phyloP scores from a whole-genome alignment of 164 flowering plant genomes.

The Echeveria elegans region DNA sequence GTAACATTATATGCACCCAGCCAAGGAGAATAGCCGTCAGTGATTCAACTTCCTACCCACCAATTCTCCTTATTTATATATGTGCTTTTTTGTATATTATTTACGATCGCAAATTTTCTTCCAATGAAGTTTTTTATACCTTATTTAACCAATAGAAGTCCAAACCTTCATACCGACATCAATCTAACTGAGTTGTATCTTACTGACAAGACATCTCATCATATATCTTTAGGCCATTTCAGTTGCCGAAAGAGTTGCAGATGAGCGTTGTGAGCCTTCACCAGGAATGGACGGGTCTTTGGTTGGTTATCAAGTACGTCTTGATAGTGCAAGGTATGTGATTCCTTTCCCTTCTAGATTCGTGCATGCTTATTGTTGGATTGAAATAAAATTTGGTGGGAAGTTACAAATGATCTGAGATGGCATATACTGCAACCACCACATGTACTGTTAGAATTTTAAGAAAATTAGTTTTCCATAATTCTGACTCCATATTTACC shows the following conservation, averaged over 20 bases:
- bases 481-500: neutral
- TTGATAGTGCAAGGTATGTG: slow-evolving; percentile 75
- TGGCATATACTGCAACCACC: neutral
- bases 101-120: neutral
- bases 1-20: slow-evolving; percentile 90
- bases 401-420: neutral
- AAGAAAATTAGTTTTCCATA: too few relatives aligned
- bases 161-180: neutral
- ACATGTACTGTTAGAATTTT: neutral
- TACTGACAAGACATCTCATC: slow-evolving; percentile 4
- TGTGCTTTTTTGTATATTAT: neutral
- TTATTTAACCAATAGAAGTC: neutral
- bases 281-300: slow-evolving; percentile 74
- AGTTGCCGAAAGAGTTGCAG: slow-evolving; percentile 91
- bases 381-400: neutral
- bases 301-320: slow-evolving; percentile 97
- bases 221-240: slow-evolving; percentile 67
- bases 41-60: neutral
- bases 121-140: neutral
- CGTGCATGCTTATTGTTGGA: neutral
- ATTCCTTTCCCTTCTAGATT: slow-evolving; percentile 5
- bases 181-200: neutral
- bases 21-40: slow-evolving; percentile 95
- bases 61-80: neutral
- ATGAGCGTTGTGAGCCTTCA: slow-evolving; percentile 79